Evolutionary conservation across 2,329 filamentous ascomycete genomes (phyloP).

Genomic region (Fusarium ramigenum): DNA sequence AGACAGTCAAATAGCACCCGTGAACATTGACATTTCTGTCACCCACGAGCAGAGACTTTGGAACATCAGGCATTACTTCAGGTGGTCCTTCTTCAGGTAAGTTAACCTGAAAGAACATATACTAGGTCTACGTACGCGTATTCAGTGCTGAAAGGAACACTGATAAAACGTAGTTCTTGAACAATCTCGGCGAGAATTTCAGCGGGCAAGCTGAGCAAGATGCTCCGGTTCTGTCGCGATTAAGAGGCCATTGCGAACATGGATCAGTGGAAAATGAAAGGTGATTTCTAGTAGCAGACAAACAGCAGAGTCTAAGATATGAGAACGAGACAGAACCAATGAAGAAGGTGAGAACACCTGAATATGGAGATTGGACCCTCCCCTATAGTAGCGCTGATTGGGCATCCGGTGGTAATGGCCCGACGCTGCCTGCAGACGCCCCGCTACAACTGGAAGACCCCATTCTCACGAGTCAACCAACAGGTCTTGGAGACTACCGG

Average conservation of each 20-base stretch:
- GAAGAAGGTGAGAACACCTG: background rate
- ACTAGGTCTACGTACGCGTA: background rate
- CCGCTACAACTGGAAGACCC: background rate
- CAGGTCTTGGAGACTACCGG: background rate
- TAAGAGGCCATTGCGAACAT: background rate
- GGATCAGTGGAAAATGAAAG: background rate
- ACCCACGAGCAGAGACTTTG: too few species aligned
- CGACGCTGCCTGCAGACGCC: background rate
- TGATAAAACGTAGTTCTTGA: background rate
- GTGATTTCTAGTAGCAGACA: accelerated
- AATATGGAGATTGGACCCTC: background rate
- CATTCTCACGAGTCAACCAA: background rate
- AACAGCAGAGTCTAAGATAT: accelerated
- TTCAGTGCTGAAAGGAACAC: too few species aligned
- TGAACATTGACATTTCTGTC: too few species aligned
- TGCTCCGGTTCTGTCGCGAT: background rate
- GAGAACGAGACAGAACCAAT: background rate
- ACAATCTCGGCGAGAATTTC: background rate
- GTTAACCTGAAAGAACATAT: too few species aligned
- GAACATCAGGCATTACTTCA: too few species aligned
- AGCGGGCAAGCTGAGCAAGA: background rate
- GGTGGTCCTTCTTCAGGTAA: too few species aligned
- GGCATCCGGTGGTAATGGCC: background rate
- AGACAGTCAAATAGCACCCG: too few species aligned
- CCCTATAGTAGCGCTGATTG: background rate